Percentiles rank a stretch among this genome's conserved stretches.
Conservation (phyloP, 257 asterid genomes). For the Thymus mandschuricus region DNA sequence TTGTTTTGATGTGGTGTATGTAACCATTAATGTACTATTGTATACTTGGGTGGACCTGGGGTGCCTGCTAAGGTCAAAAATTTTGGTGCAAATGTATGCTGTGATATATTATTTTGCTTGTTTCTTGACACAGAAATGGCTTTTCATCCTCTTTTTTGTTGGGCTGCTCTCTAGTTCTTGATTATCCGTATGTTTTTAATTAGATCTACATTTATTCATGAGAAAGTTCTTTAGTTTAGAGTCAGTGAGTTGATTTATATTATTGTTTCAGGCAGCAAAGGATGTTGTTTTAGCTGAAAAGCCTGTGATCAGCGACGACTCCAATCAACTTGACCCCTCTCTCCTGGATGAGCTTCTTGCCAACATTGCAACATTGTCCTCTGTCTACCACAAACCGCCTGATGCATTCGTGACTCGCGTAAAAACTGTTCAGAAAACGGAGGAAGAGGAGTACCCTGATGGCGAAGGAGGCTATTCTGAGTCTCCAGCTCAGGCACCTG, state of each 20-base stretch:
- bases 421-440: constrained; percentile 79
- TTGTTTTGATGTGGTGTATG: constrained; percentile 10
- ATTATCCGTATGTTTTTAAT: constrained; percentile 19
- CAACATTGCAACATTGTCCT: constrained; percentile 94
- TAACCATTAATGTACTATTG: background rate
- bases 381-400: constrained; percentile 98
- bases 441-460: constrained; percentile 94
- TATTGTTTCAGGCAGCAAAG: constrained; percentile 85
- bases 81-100: background rate
- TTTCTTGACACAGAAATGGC: constrained; percentile 25
- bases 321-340: constrained; percentile 91
- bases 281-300: constrained; percentile 98
- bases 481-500: constrained; percentile 65
- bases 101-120: constrained; percentile 3
- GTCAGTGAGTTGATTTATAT: constrained; percentile 2
- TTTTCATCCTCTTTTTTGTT: background rate
- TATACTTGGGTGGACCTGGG: background rate
- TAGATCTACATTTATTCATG: constrained; percentile 16
- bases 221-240: constrained; percentile 12
- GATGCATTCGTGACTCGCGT: constrained; percentile 96
- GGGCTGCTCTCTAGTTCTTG: constrained; percentile 14
- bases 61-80: background rate
- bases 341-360: constrained; percentile 96
- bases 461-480: constrained; percentile 83
- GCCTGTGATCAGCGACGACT: constrained; percentile 97